Conservation (phyloP, 2,329 filamentous ascomycete genomes). For the Polytolypa hystricis region DNA sequence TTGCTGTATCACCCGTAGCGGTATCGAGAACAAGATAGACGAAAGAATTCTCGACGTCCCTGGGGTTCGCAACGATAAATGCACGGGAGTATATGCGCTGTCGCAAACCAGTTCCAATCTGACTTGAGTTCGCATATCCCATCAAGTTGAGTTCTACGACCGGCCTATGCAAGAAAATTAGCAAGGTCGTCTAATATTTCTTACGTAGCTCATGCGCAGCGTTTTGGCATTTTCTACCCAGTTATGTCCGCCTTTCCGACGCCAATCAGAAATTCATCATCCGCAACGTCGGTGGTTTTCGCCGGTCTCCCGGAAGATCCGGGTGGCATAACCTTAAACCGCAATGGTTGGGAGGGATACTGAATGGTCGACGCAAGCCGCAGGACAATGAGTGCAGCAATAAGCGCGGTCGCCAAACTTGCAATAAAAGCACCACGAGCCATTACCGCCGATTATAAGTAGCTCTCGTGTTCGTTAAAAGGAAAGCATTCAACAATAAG, state of each 20-base stretch:
- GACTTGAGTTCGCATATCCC: constrained; percentile 78
- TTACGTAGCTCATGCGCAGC: constrained; percentile 1
- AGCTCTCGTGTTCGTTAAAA: no score
- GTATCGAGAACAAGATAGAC: constrained; percentile 83
- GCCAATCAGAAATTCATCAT: constrained; percentile 50
- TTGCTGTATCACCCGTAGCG: constrained; percentile 76
- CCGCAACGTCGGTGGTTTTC: constrained; percentile 14
- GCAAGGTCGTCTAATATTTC: background rate
- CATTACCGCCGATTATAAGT: no score
- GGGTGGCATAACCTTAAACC: constrained; percentile 13
- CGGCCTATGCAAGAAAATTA: constrained; percentile 41
- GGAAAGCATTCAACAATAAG: no score
- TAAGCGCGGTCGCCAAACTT: constrained; percentile 10
- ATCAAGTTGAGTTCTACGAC: constrained; percentile 86
- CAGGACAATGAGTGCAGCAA: constrained; percentile 21
- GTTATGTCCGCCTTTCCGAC: constrained; percentile 65
- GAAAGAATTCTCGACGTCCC: constrained; percentile 58
- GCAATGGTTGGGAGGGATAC: constrained; percentile 11
- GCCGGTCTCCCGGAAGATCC: constrained; percentile 17
- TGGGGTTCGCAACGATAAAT: constrained; percentile 68
- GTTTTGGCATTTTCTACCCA: constrained; percentile 36
- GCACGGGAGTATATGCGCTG: constrained; percentile 82
- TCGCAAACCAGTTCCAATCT: constrained; percentile 71
- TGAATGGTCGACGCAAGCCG: constrained; percentile 20
- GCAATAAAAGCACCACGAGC: background rate